phyloP scores from a whole-genome alignment of 768 basidiomycete species.

The Lentinula raphanica region DNA sequence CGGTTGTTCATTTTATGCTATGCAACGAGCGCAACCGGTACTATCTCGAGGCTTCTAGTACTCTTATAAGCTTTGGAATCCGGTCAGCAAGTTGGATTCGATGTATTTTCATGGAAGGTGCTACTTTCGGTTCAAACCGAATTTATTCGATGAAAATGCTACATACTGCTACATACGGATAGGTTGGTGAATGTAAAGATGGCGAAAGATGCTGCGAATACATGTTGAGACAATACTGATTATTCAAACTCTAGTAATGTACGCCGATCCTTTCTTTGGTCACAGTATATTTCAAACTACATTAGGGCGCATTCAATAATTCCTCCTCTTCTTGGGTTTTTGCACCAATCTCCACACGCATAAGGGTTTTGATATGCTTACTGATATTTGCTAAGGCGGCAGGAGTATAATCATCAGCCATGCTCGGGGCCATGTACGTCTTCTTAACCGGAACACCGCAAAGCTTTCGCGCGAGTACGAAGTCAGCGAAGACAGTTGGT shows the following conservation, averaged over 20 bases:
- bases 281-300: too few relatives aligned
- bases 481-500: conserved; percentile 2
- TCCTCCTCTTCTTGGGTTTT: conserved; percentile 43
- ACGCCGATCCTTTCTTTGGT: too few relatives aligned
- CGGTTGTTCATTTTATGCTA: too few relatives aligned
- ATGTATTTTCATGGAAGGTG: too few relatives aligned
- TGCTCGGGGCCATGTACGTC: conserved; percentile 26
- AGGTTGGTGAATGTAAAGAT: background rate
- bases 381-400: background rate
- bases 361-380: conserved; percentile 4
- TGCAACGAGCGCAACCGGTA: too few relatives aligned
- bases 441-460: conserved; percentile 28
- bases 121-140: background rate
- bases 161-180: background rate
- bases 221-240: background rate
- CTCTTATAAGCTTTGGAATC: background rate
- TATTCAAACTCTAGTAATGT: background rate
- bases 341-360: conserved; percentile 28
- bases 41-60: background rate
- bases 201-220: background rate
- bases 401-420: conserved; percentile 4
- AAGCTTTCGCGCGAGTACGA: conserved; percentile 24
- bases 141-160: background rate
- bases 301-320: conserved; percentile 16
- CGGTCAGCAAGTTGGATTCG: too few relatives aligned